phyloP scores from a whole-genome alignment of 2,329 filamentous ascomycete genomes.

The Phaeophleospora eucalypticola region DNA sequence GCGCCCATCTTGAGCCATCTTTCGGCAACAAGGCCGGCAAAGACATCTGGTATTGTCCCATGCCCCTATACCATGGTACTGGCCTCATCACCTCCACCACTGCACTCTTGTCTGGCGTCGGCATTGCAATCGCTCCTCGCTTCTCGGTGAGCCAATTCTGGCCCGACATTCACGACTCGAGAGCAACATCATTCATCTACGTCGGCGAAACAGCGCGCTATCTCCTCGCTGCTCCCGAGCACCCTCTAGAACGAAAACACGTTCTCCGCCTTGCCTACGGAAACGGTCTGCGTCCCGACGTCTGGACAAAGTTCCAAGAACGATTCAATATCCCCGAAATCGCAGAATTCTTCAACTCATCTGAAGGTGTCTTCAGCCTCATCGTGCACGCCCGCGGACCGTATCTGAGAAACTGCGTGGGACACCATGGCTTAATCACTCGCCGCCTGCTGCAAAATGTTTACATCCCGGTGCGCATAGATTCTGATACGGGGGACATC shows the following conservation, averaged over 20 bases:
- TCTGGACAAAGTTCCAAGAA: constrained; percentile 62
- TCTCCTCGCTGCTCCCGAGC: constrained; percentile 62
- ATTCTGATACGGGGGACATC: constrained; percentile 64
- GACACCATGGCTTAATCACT: constrained; percentile 64
- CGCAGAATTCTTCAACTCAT: constrained; percentile 73
- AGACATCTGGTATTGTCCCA: constrained; percentile 69
- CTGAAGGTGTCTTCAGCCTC: constrained; percentile 64
- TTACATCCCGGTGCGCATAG: constrained; percentile 65
- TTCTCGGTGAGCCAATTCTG: constrained; percentile 70
- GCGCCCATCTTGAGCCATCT: constrained; percentile 32
- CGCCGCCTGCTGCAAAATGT: constrained; percentile 51
- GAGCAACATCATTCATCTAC: constrained; percentile 68
- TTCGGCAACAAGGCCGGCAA: constrained; percentile 47
- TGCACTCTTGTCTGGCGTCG: constrained; percentile 52
- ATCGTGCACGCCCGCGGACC: constrained; percentile 50
- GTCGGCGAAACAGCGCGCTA: constrained; percentile 75
- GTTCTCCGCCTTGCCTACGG: constrained; percentile 57
- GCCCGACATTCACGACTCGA: constrained; percentile 63
- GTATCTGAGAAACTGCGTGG: constrained; percentile 61
- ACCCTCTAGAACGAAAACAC: constrained; percentile 57
- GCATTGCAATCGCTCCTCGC: constrained; percentile 59
- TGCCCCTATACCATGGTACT: constrained; percentile 74
- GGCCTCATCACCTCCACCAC: constrained; percentile 62
- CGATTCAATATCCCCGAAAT: constrained; percentile 62
- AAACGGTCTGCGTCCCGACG: constrained; percentile 64